These are phyloP conservation scores for Aspergillus olivimuriae DNA, from an alignment of 495 filamentous ascomycete genomes.

Conservation along the genomic window DNA sequence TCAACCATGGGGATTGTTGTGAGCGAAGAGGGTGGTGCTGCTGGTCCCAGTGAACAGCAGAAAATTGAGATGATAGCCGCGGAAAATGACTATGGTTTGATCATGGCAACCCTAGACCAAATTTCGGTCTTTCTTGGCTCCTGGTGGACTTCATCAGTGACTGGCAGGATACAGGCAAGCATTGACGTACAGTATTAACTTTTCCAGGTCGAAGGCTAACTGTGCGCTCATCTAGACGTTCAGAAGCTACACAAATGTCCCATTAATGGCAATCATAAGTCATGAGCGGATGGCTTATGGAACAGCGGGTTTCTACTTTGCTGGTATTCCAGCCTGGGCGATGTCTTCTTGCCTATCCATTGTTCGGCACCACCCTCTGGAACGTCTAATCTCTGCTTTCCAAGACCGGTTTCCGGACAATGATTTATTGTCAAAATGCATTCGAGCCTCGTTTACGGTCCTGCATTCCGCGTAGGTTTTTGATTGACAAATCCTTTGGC, in stretches of 20 bases:
- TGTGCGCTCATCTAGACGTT: constrained; percentile 31
- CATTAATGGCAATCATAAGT: constrained; percentile 32
- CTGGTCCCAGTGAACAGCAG: constrained; percentile 32
- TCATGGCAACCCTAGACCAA: constrained; percentile 38
- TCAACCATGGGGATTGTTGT: constrained; percentile 49
- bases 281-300: constrained; percentile 32
- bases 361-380: constrained; percentile 33
- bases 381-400: constrained; percentile 25
- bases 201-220: constrained; percentile 1
- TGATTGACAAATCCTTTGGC: too few relatives aligned
- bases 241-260: constrained; percentile 33
- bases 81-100: constrained; percentile 46
- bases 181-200: background rate
- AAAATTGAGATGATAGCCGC: constrained; percentile 36
- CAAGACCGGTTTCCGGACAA: constrained; percentile 23
- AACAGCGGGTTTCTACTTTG: constrained; percentile 35
- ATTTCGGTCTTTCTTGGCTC: constrained; percentile 35
- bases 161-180: constrained; percentile 42
- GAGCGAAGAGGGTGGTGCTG: constrained; percentile 33
- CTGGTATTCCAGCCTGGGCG: constrained; percentile 41
- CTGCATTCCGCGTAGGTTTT: constrained; percentile 33
- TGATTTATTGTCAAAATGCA: constrained; percentile 18
- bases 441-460: constrained; percentile 26
- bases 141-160: constrained; percentile 39
- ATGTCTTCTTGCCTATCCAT: constrained; percentile 35